phyloP scores from a whole-genome alignment of 139 green algal genomes.

The Chlorella sp. region DNA sequence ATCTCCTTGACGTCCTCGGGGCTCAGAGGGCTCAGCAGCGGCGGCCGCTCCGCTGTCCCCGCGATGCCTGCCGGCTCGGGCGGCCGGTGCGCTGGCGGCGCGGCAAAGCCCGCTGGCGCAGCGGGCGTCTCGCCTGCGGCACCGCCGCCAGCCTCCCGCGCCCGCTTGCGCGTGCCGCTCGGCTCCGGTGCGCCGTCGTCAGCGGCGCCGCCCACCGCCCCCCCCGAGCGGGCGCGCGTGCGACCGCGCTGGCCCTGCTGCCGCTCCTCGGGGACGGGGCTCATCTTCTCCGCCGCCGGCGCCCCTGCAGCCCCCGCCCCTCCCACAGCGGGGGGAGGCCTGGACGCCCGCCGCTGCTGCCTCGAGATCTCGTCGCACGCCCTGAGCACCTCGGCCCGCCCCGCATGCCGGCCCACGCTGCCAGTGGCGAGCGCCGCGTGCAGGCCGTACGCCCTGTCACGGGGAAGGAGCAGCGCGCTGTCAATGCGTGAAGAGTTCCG shows the following conservation, averaged over 20 bases:
- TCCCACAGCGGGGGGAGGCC: background rate
- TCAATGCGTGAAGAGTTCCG: background rate
- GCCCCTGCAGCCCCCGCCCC: no score
- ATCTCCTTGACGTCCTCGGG: no score
- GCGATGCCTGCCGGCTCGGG: no score
- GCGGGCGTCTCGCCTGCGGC: no score
- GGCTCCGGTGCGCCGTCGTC: background rate
- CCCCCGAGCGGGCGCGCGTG: background rate
- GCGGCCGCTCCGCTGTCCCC: no score
- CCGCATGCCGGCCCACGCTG: background rate
- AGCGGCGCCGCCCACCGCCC: background rate
- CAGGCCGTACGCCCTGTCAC: constrained; percentile 3
- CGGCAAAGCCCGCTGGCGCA: no score
- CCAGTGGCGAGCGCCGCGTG: background rate
- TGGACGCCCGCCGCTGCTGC: constrained; percentile 20
- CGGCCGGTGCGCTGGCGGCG: no score
- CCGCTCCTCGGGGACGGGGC: background rate
- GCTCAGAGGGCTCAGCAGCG: no score
- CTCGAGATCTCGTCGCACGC: background rate
- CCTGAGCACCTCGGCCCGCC: constrained; percentile 5
- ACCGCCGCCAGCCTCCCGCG: no score
- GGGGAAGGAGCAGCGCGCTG: background rate
- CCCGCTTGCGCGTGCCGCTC: background rate
- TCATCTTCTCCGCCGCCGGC: background rate
- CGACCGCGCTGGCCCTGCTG: background rate